A percentile compares a stretch with the other conserved stretches of the same genome.
phyloP scores from a whole-genome alignment of 1,139 yeast genomes.

The Hanseniaspora uvarum region DNA sequence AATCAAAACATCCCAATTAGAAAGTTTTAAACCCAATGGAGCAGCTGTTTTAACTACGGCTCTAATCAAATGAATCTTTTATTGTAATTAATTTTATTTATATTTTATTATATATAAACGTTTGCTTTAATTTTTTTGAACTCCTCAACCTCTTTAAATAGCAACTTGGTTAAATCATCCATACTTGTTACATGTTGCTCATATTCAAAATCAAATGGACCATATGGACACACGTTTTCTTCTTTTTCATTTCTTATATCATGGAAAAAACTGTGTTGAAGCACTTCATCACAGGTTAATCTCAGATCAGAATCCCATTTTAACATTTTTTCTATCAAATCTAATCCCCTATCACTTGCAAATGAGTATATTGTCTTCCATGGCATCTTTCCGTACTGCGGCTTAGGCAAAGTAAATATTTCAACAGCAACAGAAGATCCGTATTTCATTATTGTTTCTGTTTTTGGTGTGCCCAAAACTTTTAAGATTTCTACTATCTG shows the following conservation, averaged over 20 bases:
- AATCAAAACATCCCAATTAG: no score
- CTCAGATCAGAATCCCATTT: conserved; percentile 51
- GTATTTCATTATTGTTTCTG: conserved; percentile 32
- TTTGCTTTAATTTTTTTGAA: conserved; percentile 22
- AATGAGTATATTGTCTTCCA: conserved; percentile 51
- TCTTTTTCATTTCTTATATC: conserved; percentile 40
- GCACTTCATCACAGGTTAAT: conserved; percentile 39
- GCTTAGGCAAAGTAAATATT: conserved; percentile 34
- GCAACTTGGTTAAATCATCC: conserved; percentile 25
- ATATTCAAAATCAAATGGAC: conserved; percentile 51
- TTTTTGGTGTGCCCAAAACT: conserved; percentile 52
- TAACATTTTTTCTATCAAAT: conserved; percentile 43
- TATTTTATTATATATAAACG: neutral
- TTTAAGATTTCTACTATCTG: conserved; percentile 56
- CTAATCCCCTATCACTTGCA: conserved; percentile 42
- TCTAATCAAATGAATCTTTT: no score
- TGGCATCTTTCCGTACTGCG: conserved; percentile 34
- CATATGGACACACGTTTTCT: conserved; percentile 40
- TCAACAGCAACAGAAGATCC: conserved; percentile 36
- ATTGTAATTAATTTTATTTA: neutral
- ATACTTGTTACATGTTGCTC: conserved; percentile 35
- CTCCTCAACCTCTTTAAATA: conserved; percentile 26
- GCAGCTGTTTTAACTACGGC: no score
- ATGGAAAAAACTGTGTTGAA: conserved; percentile 44
- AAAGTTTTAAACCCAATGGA: no score